phyloP scores from a whole-genome alignment of 2,329 filamentous ascomycete species.

The Colletotrichum sp. region DNA sequence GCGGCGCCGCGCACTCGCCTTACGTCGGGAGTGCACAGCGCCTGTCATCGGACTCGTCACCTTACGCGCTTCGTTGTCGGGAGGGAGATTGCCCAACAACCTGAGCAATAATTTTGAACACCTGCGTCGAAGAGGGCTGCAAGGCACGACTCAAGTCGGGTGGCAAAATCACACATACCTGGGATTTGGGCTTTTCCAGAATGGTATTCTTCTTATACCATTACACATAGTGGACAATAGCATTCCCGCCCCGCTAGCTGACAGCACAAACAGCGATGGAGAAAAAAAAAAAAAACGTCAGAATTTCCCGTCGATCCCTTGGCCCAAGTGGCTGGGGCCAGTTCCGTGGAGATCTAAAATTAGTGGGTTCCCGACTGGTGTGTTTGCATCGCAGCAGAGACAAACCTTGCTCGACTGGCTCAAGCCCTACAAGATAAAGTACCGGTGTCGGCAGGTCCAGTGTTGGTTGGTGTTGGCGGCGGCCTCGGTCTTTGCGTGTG shows the following conservation, averaged over 20 bases:
- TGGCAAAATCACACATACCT: neutral
- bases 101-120: neutral
- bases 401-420: neutral
- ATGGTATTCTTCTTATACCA: neutral
- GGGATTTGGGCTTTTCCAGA: neutral
- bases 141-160: neutral
- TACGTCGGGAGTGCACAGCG: neutral
- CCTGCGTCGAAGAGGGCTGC: neutral
- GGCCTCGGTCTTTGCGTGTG: neutral
- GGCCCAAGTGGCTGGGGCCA: neutral
- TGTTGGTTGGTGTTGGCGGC: neutral
- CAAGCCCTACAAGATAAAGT: neutral
- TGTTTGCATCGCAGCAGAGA: neutral
- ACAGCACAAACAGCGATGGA: neutral
- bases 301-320: neutral
- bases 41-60: neutral
- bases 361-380: neutral
- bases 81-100: neutral
- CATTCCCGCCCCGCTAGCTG: neutral
- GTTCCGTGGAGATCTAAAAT: conserved; percentile 11
- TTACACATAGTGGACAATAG: neutral
- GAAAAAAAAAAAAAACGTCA: neutral
- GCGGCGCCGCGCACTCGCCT: neutral
- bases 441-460: neutral
- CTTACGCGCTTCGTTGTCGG: neutral